phyloP scores from a whole-genome alignment of 139 green algal species.

The Picochlorum sp. region DNA sequence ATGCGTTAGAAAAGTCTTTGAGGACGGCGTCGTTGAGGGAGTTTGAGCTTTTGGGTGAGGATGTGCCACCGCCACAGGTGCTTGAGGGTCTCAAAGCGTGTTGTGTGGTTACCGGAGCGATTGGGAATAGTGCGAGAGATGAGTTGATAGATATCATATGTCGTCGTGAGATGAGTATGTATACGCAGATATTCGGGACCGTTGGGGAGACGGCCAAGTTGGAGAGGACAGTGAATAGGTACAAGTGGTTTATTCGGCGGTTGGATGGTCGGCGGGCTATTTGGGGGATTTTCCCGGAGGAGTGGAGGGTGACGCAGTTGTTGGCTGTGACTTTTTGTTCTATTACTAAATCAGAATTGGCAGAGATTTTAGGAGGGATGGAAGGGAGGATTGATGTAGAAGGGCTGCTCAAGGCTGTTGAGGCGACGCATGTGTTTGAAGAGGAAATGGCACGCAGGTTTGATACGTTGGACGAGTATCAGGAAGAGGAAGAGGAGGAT shows the following conservation, averaged over 20 bases:
- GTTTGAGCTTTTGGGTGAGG: constrained; percentile 72
- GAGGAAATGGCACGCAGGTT: constrained; percentile 81
- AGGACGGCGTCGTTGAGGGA: constrained; percentile 38
- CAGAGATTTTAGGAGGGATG: constrained; percentile 62
- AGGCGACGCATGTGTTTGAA: constrained; percentile 95
- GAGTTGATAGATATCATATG: constrained; percentile 83
- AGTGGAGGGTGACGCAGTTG: constrained; percentile 81
- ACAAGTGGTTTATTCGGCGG: constrained; percentile 63
- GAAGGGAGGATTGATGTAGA: constrained; percentile 57
- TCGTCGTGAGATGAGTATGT: constrained; percentile 79
- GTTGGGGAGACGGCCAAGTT: constrained; percentile 67
- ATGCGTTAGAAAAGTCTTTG: constrained; percentile 37
- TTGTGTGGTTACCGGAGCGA: constrained; percentile 84
- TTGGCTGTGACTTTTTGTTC: constrained; percentile 93
- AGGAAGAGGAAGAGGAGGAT: constrained; percentile 10
- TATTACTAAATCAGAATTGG: constrained; percentile 83
- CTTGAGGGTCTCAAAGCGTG: constrained; percentile 77
- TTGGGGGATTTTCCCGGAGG: constrained; percentile 85
- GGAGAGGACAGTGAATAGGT: constrained; percentile 83
- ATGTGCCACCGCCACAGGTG: constrained; percentile 46
- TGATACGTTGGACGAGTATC: constrained; percentile 13
- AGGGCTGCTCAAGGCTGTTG: constrained; percentile 76
- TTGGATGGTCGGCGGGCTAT: constrained; percentile 38
- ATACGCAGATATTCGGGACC: constrained; percentile 71
- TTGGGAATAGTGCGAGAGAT: constrained; percentile 75